Base-by-base conservation (phyloP, 352 stramenopile genomes). In the Phytopythium kandeliae region DNA sequence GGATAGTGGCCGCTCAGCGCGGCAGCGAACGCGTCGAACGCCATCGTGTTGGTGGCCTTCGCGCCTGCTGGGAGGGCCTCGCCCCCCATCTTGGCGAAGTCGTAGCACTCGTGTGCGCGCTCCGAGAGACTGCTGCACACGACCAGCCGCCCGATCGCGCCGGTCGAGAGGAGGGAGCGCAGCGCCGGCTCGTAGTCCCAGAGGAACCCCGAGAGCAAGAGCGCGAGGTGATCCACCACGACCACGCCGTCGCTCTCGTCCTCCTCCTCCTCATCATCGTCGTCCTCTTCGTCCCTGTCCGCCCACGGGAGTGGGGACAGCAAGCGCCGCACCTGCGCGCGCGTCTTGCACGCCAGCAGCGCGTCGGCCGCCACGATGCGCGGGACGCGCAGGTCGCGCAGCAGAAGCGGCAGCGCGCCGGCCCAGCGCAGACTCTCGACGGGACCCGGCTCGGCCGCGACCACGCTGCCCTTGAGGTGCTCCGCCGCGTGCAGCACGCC, bases 121-220 rank as follows among this genome's bases (percentile, higher is more conserved):
- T 89, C 78, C 26, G 78, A 87, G 17, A 89, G 61, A 31, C 65
- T 82, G 62, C 75, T 85, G 59, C 69, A 84, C 30, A 89, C 44
- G n/a, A 67, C 76, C 13, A 89, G 54, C 0, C 60, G 67, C 17
- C 48, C 62, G 7, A 79, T 46, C 42, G 76, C 58, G n/a, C 63
- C 61, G 9, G 75, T 55, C 21, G 46, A 16, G 37, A 89, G 57
- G 31, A 89, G 49, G 24, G 47, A 57, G 34, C 50, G 40, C 13
- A 89, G 45, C 4, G 51, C 24, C 31, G 48, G 26, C 45, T 84
- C 67, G 25, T 82, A 87, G 54, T 84, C 67, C 78, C 78, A 89
- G 17, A 89, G 51, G 42, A 87, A 87, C 0, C 67, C 71, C 16
- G 65, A 65, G 17, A 86, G 48, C 1, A 89, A 16, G 25, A 92